These are phyloP conservation scores for Tripterygium wilfordii DNA, from an alignment of 177 flowering plant species.

Conservation along the genomic window DNA sequence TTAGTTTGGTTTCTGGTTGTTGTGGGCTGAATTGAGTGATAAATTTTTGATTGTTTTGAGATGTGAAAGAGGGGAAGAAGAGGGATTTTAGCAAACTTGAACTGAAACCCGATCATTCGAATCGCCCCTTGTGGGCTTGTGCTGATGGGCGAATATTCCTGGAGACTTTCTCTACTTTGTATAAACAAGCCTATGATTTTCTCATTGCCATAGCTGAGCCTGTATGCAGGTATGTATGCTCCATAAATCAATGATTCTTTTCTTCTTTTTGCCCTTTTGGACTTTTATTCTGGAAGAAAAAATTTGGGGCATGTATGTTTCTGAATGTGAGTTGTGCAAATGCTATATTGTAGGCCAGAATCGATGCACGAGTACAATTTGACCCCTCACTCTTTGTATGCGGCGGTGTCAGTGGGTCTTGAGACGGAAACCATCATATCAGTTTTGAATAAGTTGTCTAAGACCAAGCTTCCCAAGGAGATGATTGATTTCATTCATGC, in stretches of 20 bases:
- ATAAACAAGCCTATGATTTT: conserved; percentile 95
- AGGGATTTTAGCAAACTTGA: conserved; percentile 82
- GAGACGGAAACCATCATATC: conserved; percentile 83
- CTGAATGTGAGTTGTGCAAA: conserved; percentile 8
- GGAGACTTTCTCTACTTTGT: conserved; percentile 83
- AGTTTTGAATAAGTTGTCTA: conserved; percentile 85
- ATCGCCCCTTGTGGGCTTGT: conserved; percentile 95
- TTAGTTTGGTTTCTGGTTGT: background rate
- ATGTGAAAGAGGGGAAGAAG: conserved; percentile 50
- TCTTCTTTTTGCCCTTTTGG: too few relatives aligned
- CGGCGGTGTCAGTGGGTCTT: conserved; percentile 98
- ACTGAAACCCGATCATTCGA: conserved; percentile 81
- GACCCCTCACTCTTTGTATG: conserved; percentile 95
- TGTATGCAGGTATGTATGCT: conserved; percentile 71
- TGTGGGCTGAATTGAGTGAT: conserved; percentile 1
- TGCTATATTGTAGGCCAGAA: conserved; percentile 58
- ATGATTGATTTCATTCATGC: conserved; percentile 87
- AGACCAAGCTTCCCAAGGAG: conserved; percentile 91
- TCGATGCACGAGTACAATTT: conserved; percentile 96
- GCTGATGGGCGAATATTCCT: conserved; percentile 95
- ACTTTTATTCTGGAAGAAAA: too few relatives aligned
- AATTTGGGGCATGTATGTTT: background rate
- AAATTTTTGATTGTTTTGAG: conserved; percentile 20
- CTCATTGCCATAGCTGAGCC: conserved; percentile 99
- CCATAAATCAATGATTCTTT: background rate